A percentile compares a stretch with the other conserved stretches of the same genome.
phyloP scores from a whole-genome alignment of 805 yeast genomes.

The Pichia cabralensis region DNA sequence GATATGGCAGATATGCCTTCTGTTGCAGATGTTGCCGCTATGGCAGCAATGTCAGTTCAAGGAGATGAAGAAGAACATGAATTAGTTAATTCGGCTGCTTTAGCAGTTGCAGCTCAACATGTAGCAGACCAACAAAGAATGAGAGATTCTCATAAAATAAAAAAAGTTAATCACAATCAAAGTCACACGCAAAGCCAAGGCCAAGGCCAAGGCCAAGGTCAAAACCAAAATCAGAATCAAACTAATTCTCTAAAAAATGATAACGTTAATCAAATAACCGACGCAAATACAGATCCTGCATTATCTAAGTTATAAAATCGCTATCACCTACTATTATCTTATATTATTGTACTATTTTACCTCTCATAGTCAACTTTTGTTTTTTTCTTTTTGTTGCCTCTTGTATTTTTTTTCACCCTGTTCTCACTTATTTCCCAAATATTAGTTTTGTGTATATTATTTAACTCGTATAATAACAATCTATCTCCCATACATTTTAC shows the following conservation, averaged over 20 bases:
- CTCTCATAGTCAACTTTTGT: too few species aligned
- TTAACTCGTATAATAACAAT: too few species aligned
- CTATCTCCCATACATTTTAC: too few species aligned
- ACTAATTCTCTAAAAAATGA: too few species aligned
- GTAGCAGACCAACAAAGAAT: slow-evolving; percentile 11
- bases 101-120: slow-evolving; percentile 11
- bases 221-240: not conserved
- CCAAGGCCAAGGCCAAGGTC: slow-evolving; percentile 1
- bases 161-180: not conserved
- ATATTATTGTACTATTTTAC: too few species aligned
- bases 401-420: too few species aligned
- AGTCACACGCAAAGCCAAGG: too few species aligned
- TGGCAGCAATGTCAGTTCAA: slow-evolving; percentile 11
- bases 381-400: too few species aligned
- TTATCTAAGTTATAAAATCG: slow-evolving; percentile 6
- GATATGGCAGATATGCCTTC: slow-evolving; percentile 9
- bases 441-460: too few species aligned
- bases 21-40: slow-evolving; percentile 10
- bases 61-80: slow-evolving; percentile 10
- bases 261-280: not conserved
- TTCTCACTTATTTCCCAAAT: too few species aligned
- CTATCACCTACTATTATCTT: too few species aligned
- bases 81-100: slow-evolving; percentile 11
- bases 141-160: slow-evolving; percentile 5
- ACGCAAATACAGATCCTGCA: slow-evolving; percentile 14